Conservation (phyloP, 305 asterid species). For the Fraxinus velutina region DNA sequence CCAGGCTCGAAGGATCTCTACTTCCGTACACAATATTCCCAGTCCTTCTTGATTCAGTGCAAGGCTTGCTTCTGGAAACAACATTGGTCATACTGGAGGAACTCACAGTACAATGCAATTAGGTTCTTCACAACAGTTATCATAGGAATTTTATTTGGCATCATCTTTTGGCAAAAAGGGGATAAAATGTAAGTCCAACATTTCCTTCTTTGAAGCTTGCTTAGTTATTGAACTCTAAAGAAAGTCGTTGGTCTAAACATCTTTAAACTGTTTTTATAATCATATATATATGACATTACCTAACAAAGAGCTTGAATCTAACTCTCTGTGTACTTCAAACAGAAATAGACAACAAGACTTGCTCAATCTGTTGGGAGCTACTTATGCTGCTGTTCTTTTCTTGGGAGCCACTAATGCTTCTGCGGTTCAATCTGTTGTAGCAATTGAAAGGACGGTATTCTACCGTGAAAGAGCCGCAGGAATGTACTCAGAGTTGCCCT, state of each 20-base stretch:
- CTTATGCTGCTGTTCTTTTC: slow-evolving; percentile 71
- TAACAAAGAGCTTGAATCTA: not conserved
- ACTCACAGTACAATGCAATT: slow-evolving; percentile 65
- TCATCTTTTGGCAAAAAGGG: slow-evolving; percentile 74
- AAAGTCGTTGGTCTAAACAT: not conserved
- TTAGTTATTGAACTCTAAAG: not conserved
- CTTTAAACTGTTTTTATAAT: not conserved
- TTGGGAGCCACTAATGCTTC: slow-evolving; percentile 72
- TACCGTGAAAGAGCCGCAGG: slow-evolving; percentile 91
- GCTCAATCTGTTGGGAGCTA: slow-evolving; percentile 72
- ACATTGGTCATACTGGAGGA: slow-evolving; percentile 87
- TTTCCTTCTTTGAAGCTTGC: not conserved
- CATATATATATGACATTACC: not conserved
- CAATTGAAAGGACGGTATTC: slow-evolving; percentile 70
- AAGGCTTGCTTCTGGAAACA: slow-evolving; percentile 84
- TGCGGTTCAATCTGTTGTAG: slow-evolving; percentile 68
- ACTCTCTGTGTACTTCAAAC: slow-evolving; percentile 17
- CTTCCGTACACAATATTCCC: slow-evolving; percentile 69
- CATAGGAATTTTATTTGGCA: slow-evolving; percentile 64
- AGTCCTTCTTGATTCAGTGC: slow-evolving; percentile 63
- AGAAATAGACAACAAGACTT: slow-evolving; percentile 65
- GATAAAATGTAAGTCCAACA: slow-evolving; percentile 45
- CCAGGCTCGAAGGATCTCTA: slow-evolving; percentile 47
- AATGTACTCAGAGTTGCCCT: slow-evolving; percentile 79
- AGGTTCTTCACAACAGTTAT: slow-evolving; percentile 62